Base-by-base conservation (phyloP, 2,329 filamentous ascomycete species). In the Fusarium sp. region DNA sequence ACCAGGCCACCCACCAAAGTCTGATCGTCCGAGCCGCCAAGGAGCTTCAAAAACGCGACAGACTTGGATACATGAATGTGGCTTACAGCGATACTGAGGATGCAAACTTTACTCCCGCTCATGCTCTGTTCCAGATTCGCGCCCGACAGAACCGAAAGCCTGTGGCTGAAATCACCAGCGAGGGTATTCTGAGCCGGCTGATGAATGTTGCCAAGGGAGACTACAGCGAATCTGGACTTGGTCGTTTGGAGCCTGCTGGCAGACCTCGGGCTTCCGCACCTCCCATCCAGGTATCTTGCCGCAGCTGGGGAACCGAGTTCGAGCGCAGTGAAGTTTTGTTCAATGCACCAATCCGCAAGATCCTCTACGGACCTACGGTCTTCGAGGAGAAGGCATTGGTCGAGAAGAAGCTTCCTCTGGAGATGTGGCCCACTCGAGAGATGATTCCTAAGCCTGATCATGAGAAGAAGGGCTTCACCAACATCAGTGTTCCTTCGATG, bases 401-500 rank as follows among this genome's bases (percentile, higher is more conserved):
- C n/a, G 85, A 89, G 51, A 86, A 90, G 57, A 93, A 93, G 80
- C 79, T 94, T 11, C 89, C 93, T 8, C 83, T 89, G 16, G 84
- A 87, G 25, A 82, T 86, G 38, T 90, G 91, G 75, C 92, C 94
- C 2, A 78, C 86, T 3, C 83, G 82, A 15, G 84, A 88, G 70
- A 84, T 94, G 80, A 84, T 98, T 2, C 94, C 96, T 5, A 83
- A 86, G 38, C 94, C 96, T 1, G 90, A 92, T 65, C 94, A 92
- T 47, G 88, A 92, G 77, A 95, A 94, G 84, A 88, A 90, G 71
- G 89, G 92, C 25, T 98, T 94, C 81, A 98, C 92, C 53, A 92
- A 95, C 78, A 97, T 99, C 69, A 88, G 91, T 53, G 94, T 98
- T 34, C 96, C 96, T 1, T 98, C 94, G 13, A 99, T 99, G 96